Evolutionary conservation across 306 rosid genomes (phyloP).

Genomic region (Purshia tridentata): DNA sequence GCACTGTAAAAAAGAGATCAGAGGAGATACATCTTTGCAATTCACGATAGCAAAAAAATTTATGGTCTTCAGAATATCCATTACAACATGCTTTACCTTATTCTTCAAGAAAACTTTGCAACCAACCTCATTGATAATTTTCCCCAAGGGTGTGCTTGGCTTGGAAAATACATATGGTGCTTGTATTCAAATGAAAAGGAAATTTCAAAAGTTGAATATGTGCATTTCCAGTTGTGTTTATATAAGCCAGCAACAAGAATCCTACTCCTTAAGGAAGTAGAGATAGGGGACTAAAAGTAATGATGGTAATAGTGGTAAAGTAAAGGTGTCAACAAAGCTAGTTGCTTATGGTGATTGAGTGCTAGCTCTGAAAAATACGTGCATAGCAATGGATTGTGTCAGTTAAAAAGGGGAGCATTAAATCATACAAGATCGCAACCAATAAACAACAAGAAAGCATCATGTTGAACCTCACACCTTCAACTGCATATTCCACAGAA

Average conservation of each 20-base stretch:
- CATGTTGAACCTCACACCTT: too few relatives aligned
- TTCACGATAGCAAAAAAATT: not conserved
- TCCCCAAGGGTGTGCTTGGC: too few relatives aligned
- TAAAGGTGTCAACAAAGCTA: not conserved
- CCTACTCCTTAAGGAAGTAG: not conserved
- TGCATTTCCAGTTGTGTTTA: not conserved
- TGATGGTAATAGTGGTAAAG: not conserved
- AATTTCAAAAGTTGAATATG: not conserved
- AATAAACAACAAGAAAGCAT: too few relatives aligned
- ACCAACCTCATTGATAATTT: not conserved
- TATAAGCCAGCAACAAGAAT: not conserved
- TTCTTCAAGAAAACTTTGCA: not conserved
- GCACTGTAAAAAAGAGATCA: not conserved
- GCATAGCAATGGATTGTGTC: too few relatives aligned
- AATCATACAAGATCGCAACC: too few relatives aligned
- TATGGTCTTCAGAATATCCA: not conserved
- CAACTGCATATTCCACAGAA: too few relatives aligned
- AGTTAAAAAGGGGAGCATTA: too few relatives aligned
- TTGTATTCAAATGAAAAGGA: not conserved
- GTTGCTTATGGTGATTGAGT: not conserved
- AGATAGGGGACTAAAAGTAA: not conserved
- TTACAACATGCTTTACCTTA: not conserved
- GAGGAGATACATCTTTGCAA: not conserved
- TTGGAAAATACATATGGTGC: not conserved
- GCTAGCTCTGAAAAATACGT: not conserved